Evolutionary conservation across 768 basidiomycete genomes (phyloP).

Genomic region (Trichaptum fuscoviolaceum): DNA sequence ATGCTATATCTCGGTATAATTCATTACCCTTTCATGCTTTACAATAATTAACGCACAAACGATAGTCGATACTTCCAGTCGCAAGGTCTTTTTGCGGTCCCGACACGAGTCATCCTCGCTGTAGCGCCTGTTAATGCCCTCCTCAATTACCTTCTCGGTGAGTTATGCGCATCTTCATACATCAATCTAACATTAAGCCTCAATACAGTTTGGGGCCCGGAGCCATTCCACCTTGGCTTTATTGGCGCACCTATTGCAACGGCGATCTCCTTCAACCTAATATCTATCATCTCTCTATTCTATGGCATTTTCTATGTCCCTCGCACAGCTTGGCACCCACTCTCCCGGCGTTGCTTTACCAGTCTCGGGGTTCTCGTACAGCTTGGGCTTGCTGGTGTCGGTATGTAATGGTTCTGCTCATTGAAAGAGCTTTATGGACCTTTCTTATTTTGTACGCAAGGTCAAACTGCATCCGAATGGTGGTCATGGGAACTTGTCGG

Average conservation of each 20-base stretch:
- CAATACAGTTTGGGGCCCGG: constrained; percentile 12
- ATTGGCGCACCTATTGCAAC: constrained; percentile 91
- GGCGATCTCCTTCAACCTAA: constrained; percentile 84
- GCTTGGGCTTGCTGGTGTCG: constrained; percentile 80
- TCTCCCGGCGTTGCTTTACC: constrained; percentile 58
- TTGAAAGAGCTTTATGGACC: not conserved
- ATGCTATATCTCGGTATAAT: constrained; percentile 45
- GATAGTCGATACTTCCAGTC: constrained; percentile 77
- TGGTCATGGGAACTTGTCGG: constrained; percentile 93
- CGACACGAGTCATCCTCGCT: constrained; percentile 75
- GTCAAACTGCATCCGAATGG: constrained; percentile 89
- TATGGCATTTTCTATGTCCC: constrained; percentile 58
- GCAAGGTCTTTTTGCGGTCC: constrained; percentile 80
- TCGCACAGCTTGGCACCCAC: constrained; percentile 77
- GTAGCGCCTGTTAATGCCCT: constrained; percentile 83
- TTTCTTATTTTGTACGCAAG: constrained; percentile 21
- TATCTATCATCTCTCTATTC: constrained; percentile 52
- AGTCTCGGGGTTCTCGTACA: constrained; percentile 62
- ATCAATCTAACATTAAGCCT: constrained; percentile 1
- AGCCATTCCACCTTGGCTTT: constrained; percentile 54
- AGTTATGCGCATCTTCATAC: constrained; percentile 11
- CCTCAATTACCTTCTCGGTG: constrained; percentile 83
- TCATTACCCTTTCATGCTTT: not conserved
- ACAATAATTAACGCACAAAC: constrained; percentile 20
- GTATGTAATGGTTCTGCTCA: constrained; percentile 26